Conservation (phyloP, 345 rosid genomes). For the Limnanthes douglasii region DNA sequence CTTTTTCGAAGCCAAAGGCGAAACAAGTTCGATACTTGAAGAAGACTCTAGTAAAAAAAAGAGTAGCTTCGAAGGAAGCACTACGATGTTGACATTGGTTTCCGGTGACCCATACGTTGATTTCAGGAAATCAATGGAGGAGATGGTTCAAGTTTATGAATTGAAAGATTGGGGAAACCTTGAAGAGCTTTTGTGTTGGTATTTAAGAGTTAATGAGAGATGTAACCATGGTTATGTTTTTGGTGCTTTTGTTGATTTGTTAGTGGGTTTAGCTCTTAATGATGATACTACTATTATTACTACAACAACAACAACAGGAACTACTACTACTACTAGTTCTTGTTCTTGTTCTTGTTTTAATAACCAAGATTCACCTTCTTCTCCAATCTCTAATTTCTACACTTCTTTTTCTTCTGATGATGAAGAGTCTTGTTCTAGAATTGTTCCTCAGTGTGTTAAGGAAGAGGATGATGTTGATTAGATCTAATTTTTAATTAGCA, state of each 20-base stretch:
- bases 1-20: conserved; percentile 46
- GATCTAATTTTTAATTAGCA: too few species aligned
- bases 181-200: conserved; percentile 70
- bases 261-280: conserved; percentile 23
- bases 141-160: conserved; percentile 62
- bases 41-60: conserved; percentile 12
- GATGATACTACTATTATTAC: too few species aligned
- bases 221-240: conserved; percentile 56
- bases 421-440: too few species aligned
- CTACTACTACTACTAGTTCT: too few species aligned
- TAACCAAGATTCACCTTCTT: too few species aligned
- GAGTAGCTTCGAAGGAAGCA: conserved; percentile 31
- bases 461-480: too few species aligned
- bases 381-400: too few species aligned
- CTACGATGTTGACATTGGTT: conserved; percentile 50
- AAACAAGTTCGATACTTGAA: conserved; percentile 54
- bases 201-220: conserved; percentile 58
- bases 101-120: conserved; percentile 69
- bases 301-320: too few species aligned
- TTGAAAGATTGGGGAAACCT: conserved; percentile 61
- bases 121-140: conserved; percentile 82
- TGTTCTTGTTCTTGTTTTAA: too few species aligned
- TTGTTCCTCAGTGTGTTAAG: too few species aligned
- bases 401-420: too few species aligned
- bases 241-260: conserved; percentile 67